A percentile compares a stretch with the other conserved stretches of the same genome.
Evolutionary conservation across 495 filamentous ascomycete genomes (phyloP).

Genomic region (Cercophora sp.): DNA sequence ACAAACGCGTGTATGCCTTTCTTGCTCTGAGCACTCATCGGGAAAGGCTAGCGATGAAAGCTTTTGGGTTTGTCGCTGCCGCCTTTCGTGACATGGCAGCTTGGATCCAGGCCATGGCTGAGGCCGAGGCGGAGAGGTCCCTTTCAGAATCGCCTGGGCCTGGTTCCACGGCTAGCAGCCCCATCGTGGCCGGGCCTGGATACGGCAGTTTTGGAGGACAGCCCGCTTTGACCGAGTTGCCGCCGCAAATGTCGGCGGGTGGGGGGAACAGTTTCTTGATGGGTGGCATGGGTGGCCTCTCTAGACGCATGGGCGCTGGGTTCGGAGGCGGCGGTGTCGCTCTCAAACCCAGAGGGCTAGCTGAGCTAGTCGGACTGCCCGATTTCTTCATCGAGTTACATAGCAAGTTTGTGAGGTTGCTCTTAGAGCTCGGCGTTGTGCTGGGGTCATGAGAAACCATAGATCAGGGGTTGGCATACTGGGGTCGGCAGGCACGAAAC

Average conservation of each 20-base stretch:
- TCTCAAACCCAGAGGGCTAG: conserved; percentile 69
- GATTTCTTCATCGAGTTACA: conserved; percentile 89
- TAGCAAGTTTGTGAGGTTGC: conserved; percentile 67
- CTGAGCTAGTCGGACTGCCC: conserved; percentile 80
- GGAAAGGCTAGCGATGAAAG: conserved; percentile 68
- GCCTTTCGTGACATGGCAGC: conserved; percentile 74
- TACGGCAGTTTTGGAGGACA: conserved; percentile 31
- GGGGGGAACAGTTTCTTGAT: conserved; percentile 43
- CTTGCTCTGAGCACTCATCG: conserved; percentile 73
- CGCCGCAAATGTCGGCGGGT: conserved; percentile 18
- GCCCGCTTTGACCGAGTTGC: conserved; percentile 19
- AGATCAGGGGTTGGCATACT: neutral
- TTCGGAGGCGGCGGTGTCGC: conserved; percentile 40
- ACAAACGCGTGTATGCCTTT: conserved; percentile 81
- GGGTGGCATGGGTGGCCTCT: conserved; percentile 39
- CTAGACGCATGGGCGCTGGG: conserved; percentile 33
- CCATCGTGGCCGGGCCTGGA: conserved; percentile 23
- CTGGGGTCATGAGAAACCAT: conserved; percentile 31
- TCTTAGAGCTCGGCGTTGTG: conserved; percentile 60
- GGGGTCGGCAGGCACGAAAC: no score
- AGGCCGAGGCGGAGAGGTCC: conserved; percentile 55
- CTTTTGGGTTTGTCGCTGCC: conserved; percentile 67
- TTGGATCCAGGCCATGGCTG: conserved; percentile 60
- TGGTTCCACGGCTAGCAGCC: conserved; percentile 33
- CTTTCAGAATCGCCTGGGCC: conserved; percentile 36